Evolutionary conservation across 106 monocot species (phyloP), one percentile per base, ranked within the genome.

Genomic region (Allium fistulosum): DNA sequence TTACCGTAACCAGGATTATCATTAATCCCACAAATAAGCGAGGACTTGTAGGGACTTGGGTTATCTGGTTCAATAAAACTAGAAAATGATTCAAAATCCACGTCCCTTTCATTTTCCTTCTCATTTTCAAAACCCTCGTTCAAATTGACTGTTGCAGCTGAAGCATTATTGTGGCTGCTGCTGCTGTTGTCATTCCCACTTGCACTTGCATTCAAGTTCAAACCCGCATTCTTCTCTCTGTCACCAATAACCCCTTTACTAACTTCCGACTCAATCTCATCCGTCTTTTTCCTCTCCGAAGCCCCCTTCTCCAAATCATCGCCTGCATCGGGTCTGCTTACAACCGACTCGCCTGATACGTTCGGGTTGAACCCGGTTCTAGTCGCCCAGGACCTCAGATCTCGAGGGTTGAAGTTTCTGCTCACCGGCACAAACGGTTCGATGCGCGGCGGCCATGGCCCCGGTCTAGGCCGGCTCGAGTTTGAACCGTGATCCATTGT

Each of bases 371-470:
- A 99, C 1, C 99, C 92, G 47, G 99, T 99, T 17, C 99, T 73
- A 60, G 70, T 84, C 17, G 99, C 99, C 99, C 99, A 99, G 28
- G 92, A 90, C 59, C 73, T 83, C 59, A 99, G 93, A 53, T 93
- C 99, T 13, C 53, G 67, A 8, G 99, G 99, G 80, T 78, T 83
- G 79, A 85, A 82, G 53, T 93, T 90, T 37, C 80, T 69, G 68
- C 58, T 72, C 15, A 70, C 68, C 13, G 79, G 69, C 4, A 93
- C 82, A 71, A 85, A 93, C 4, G 83, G 87, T 65, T 92, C 86
- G 64, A 85, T 83, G 70, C 71, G 74, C 7, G 89, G 84, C 50
- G 87, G 82, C 77, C 88, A 80, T 6, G 81, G 87, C 45, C 84
- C 81, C 26, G 80, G 84, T 28, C 26, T 75, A 58, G 67, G 47